Evolutionary conservation across 768 basidiomycete genomes (phyloP).

Genomic region (Phallus indusiatus): DNA sequence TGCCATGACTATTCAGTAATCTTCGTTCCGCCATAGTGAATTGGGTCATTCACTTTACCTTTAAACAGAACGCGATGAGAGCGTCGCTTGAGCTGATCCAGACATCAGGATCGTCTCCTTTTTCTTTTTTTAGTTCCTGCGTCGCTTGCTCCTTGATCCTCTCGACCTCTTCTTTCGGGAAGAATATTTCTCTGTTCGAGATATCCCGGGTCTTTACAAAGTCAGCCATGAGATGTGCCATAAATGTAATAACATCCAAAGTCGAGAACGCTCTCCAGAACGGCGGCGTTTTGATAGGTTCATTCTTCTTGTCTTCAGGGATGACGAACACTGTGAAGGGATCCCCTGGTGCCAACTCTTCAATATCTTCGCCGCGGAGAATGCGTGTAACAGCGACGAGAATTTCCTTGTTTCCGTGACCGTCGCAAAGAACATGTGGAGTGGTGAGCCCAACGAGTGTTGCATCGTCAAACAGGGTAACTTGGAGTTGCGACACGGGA

Average conservation of each 20-base stretch:
- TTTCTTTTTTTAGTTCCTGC: slow-evolving; percentile 2
- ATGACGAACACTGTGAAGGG: background rate
- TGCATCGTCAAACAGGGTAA: slow-evolving; percentile 8
- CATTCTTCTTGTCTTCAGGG: background rate
- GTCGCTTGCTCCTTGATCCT: slow-evolving; percentile 8
- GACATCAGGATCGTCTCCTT: background rate
- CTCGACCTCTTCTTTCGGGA: slow-evolving; percentile 8
- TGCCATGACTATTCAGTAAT: background rate
- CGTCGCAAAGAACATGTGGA: slow-evolving; percentile 11
- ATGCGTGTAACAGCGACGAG: background rate
- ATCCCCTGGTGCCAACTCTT: slow-evolving; percentile 3
- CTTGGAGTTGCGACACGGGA: slow-evolving; percentile 3
- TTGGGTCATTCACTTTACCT: background rate
- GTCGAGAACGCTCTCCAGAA: slow-evolving; percentile 5
- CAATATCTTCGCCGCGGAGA: slow-evolving; percentile 8
- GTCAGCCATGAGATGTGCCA: slow-evolving; percentile 7
- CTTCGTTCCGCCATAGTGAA: background rate
- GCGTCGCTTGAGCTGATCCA: slow-evolving; percentile 12
- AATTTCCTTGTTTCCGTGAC: slow-evolving; percentile 12
- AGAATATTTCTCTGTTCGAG: slow-evolving; percentile 2
- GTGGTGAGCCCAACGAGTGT: slow-evolving; percentile 10
- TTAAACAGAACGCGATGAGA: slow-evolving; percentile 8
- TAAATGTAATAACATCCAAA: background rate
- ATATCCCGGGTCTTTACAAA: slow-evolving; percentile 3
- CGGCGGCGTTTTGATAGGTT: background rate